These are phyloP conservation scores for Naganishia vaughanmartiniae DNA, from an alignment of 768 basidiomycete genomes.

Conservation along the genomic window DNA sequence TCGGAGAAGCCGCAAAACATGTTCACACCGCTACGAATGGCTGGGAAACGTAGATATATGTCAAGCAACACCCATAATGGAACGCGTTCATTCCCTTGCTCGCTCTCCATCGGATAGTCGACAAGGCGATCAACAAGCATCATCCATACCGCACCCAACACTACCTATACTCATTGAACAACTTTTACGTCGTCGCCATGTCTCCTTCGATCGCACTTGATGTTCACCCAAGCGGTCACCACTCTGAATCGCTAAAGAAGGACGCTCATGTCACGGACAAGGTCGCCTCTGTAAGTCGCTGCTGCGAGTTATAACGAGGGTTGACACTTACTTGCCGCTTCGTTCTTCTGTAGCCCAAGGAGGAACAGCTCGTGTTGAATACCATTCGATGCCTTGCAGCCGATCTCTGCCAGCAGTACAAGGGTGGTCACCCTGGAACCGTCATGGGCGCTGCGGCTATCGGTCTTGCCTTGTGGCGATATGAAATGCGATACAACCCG, in stretches of 20 bases:
- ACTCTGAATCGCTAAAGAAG: conserved; percentile 29
- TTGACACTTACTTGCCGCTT: neutral
- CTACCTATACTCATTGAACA: neutral
- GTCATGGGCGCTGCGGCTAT: conserved; percentile 53
- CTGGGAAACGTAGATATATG: neutral
- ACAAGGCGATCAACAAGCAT: neutral
- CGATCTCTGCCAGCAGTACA: conserved; percentile 50
- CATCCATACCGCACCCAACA: neutral
- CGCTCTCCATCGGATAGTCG: neutral
- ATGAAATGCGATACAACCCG: conserved; percentile 51
- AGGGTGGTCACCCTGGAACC: conserved; percentile 52
- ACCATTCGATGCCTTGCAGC: conserved; percentile 49
- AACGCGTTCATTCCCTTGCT: neutral
- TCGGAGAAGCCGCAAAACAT: neutral
- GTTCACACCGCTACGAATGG: neutral
- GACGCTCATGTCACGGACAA: conserved; percentile 29
- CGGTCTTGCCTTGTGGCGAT: conserved; percentile 49
- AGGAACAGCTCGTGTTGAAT: conserved; percentile 47
- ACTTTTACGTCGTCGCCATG: neutral
- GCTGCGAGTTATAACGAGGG: neutral
- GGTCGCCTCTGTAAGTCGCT: conserved; percentile 33
- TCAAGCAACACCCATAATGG: neutral
- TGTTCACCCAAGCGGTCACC: conserved; percentile 10
- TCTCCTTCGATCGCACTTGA: conserved; percentile 8
- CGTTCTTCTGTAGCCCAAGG: conserved; percentile 14